Percentiles rank a stretch among this genome's conserved stretches.
Evolutionary conservation across 352 stramenopile genomes (phyloP).

Genomic region (Thalassiosira livingstoniorum): DNA sequence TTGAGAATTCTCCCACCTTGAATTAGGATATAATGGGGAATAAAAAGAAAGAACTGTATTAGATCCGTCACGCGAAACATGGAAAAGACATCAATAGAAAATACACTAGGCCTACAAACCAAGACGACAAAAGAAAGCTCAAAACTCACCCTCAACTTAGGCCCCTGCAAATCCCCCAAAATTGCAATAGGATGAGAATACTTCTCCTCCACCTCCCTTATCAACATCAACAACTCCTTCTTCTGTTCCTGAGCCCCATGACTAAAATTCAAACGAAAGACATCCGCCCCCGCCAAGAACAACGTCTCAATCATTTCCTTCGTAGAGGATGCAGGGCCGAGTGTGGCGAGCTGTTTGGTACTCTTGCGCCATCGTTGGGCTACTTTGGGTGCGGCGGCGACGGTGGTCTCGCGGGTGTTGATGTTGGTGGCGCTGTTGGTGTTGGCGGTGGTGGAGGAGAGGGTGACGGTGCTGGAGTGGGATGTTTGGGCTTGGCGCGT

Average conservation of each 20-base stretch:
- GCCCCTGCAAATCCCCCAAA: conserved; percentile 88
- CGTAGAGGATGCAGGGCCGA: conserved; percentile 86
- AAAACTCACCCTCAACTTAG: conserved; percentile 87
- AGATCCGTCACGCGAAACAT: not conserved
- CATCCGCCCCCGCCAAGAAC: conserved; percentile 88
- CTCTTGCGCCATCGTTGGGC: conserved; percentile 84
- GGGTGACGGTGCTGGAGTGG: conserved; percentile 24
- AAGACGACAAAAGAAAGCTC: conserved; percentile 1
- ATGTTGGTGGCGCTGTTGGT: not conserved
- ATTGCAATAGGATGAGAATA: conserved; percentile 90
- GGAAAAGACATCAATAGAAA: conserved; percentile 9
- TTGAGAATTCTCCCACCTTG: conserved; percentile 83
- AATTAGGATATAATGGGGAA: conserved; percentile 11
- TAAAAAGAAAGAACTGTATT: conserved; percentile 10
- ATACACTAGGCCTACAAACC: not conserved
- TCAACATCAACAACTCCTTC: conserved; percentile 85
- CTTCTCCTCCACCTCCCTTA: conserved; percentile 87
- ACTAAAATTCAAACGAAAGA: conserved; percentile 90
- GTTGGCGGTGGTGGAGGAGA: not conserved
- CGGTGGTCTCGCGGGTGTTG: conserved; percentile 47
- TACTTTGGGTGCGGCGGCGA: conserved; percentile 69
- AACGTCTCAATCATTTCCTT: conserved; percentile 90
- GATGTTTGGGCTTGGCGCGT: conserved; percentile 5
- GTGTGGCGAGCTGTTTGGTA: conserved; percentile 88
- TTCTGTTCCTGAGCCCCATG: conserved; percentile 90